Evolutionary conservation across 2,329 filamentous ascomycete species (phyloP), one percentile per base, ranked within the genome.

Genomic region (Arthrocladium fulminans): DNA sequence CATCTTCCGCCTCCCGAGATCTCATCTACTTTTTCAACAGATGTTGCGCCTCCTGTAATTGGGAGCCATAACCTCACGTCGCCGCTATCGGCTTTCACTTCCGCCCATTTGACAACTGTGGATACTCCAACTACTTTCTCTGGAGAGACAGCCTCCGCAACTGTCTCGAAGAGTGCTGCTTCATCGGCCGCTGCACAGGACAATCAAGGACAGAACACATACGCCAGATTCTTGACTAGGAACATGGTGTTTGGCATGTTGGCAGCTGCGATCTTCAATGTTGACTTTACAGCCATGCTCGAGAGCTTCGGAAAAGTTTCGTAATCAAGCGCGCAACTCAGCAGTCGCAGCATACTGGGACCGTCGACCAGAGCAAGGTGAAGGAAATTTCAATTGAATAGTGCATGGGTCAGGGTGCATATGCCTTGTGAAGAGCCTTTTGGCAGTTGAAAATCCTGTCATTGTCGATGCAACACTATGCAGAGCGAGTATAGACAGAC

Each of bases 221-320:
- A 35, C n/a, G 32, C 6, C 6, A n/a, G 13, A 7, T 15, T 19
- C n/a, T 23, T 40, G 8, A 40, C 30, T 15, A 22, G 19, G 3
- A 29, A 44, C 6, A 20, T 44, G 3, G 27, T 20, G 3, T 2
- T 29, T 13, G 15, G 6, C 4, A 30, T 30, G 41, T 3, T 12
- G 4, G 25, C 32, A 9, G 41, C 24, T 17, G 27, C 27, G 8
- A 13, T 44, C 12, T 10, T 44, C 41, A 32, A 44, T 19, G 4
- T 44, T 17, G 25, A 6, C 24, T 44, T 44, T 32, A 19, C 41
- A 27, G 24, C 19, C 25, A 44, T 44, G 41, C 20, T 24, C 12
- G n/a, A 32, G n/a, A n/a, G 27, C n/a, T n/a, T n/a, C n/a, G n/a
- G n/a, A n/a, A n/a, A n/a, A n/a, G n/a, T n/a, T n/a, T n/a, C n/a